Conservation (phyloP, 768 basidiomycete species). For the Termitomyces heimii region DNA sequence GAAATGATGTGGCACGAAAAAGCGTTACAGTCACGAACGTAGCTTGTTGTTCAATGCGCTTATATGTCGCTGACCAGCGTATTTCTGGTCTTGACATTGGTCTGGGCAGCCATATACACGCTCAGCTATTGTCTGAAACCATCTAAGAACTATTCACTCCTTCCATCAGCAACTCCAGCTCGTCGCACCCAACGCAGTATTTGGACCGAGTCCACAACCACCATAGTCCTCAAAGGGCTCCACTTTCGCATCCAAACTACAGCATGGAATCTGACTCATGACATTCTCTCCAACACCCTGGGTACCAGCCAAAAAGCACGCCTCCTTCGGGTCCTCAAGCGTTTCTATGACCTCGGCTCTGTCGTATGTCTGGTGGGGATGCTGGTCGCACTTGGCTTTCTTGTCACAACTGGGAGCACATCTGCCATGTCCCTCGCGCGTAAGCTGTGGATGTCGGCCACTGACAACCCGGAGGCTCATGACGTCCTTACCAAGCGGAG, state of each 20-base stretch:
- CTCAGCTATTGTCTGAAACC: slow-evolving; percentile 13
- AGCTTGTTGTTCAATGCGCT: background rate
- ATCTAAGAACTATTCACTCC: slow-evolving; percentile 4
- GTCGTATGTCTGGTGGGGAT: slow-evolving; percentile 42
- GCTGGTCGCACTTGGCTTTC: slow-evolving; percentile 31
- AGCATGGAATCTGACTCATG: slow-evolving; percentile 43
- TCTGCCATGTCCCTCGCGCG: slow-evolving; percentile 9
- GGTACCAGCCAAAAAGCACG: slow-evolving; percentile 20
- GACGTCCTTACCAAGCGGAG: slow-evolving; percentile 6
- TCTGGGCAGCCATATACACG: slow-evolving; percentile 21
- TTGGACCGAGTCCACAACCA: slow-evolving; percentile 16
- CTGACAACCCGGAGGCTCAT: background rate
- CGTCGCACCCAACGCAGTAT: slow-evolving; percentile 1
- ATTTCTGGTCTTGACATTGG: slow-evolving; percentile 15
- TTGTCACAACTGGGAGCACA: slow-evolving; percentile 29
- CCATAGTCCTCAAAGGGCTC: slow-evolving; percentile 19
- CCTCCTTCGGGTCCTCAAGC: slow-evolving; percentile 21
- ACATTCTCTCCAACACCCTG: slow-evolving; percentile 32
- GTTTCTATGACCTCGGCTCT: slow-evolving; percentile 47
- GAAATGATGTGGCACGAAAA: too few species aligned
- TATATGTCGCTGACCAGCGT: slow-evolving; percentile 19
- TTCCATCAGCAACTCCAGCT: slow-evolving; percentile 4
- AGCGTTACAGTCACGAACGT: background rate
- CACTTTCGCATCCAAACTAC: slow-evolving; percentile 43
- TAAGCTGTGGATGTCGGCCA: background rate